Evolutionary conservation across 139 green algal species (phyloP).

Genomic region (Picochlorum sp.): DNA sequence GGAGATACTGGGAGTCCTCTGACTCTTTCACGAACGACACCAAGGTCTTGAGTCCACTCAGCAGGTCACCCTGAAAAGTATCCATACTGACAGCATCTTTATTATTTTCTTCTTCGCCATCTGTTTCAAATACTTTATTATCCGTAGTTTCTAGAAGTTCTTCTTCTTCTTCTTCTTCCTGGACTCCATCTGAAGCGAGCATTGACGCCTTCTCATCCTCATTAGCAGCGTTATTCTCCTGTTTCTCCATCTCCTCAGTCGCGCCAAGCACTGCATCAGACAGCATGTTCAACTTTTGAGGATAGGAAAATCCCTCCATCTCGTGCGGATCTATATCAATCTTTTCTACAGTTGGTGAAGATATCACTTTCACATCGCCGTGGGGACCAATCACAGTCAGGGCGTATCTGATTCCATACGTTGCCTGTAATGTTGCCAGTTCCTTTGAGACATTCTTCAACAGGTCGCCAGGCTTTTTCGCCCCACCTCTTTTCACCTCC

Average conservation of each 20-base stretch:
- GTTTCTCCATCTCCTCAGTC: neutral
- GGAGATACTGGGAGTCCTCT: neutral
- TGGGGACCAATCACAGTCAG: slow-evolving; percentile 9
- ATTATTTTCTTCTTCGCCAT: too few species aligned
- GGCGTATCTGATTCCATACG: slow-evolving; percentile 15
- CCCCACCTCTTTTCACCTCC: neutral
- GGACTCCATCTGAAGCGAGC: neutral
- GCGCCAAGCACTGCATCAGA: neutral
- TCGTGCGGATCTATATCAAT: neutral
- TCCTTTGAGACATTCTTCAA: slow-evolving; percentile 9
- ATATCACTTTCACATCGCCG: slow-evolving; percentile 12
- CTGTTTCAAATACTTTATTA: too few species aligned
- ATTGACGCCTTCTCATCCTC: too few species aligned
- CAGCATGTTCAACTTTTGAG: neutral
- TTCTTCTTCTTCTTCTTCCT: neutral
- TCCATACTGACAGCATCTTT: too few species aligned
- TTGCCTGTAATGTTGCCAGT: slow-evolving; percentile 13
- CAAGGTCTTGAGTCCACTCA: neutral
- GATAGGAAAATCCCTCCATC: neutral
- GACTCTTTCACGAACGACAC: neutral
- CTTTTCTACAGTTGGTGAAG: slow-evolving; percentile 5
- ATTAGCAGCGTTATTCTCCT: neutral
- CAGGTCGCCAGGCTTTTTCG: neutral
- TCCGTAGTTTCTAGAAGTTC: too few species aligned
- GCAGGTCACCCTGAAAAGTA: neutral